Conservation (phyloP, 306 rosid species). For the Dalbergia cochinchinensis region DNA sequence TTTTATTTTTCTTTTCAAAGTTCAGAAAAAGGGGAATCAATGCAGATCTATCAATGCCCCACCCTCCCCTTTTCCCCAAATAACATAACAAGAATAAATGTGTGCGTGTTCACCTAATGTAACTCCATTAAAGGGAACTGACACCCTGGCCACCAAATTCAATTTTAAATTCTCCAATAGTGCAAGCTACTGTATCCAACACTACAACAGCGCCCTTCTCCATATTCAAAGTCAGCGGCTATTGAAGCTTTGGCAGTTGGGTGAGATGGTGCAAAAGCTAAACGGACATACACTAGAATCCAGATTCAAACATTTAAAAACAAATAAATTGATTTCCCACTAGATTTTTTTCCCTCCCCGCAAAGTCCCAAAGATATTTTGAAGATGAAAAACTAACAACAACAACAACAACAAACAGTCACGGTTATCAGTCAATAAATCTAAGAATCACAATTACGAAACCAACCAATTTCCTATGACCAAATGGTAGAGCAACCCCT, state of each 20-base stretch:
- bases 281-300: too few relatives aligned
- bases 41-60: background rate
- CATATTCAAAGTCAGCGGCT: too few relatives aligned
- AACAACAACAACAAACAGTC: background rate
- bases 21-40: slow-evolving; percentile 7
- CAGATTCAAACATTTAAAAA: background rate
- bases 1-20: background rate
- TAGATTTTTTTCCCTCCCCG: background rate
- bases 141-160: slow-evolving; percentile 20
- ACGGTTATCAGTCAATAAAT: slow-evolving; percentile 23
- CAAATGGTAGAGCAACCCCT: slow-evolving; percentile 17
- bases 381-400: background rate
- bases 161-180: background rate
- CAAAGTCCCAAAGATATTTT: background rate
- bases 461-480: slow-evolving; percentile 31
- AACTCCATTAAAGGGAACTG: slow-evolving; percentile 14
- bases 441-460: slow-evolving; percentile 45
- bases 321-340: slow-evolving; percentile 7
- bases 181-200: slow-evolving; percentile 25
- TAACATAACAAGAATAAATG: background rate
- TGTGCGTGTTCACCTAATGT: background rate
- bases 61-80: background rate
- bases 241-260: too few relatives aligned
- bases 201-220: background rate
- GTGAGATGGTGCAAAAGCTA: too few relatives aligned